Evolutionary conservation across 2,329 filamentous ascomycete species (phyloP).

Genomic region (Cryphonectria nitschkei): DNA sequence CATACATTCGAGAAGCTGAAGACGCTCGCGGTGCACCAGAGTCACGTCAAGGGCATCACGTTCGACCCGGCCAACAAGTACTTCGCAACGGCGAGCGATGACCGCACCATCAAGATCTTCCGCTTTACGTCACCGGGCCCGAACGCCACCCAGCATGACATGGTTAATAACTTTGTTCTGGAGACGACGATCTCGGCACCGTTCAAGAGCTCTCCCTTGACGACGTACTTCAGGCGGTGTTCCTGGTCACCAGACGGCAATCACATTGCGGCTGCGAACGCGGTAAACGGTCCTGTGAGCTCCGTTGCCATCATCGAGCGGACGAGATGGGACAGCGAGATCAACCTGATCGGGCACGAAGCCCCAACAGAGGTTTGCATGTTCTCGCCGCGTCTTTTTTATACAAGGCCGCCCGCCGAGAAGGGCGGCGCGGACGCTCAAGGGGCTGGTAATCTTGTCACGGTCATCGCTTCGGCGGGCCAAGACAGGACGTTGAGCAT

Average conservation of each 20-base stretch:
- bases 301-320: constrained; percentile 96
- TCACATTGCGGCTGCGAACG: constrained; percentile 95
- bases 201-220: constrained; percentile 89
- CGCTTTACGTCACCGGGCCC: constrained; percentile 89
- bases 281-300: constrained; percentile 95
- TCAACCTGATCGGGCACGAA: constrained; percentile 96
- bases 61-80: constrained; percentile 99
- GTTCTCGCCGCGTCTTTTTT: constrained; percentile 91
- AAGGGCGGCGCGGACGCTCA: constrained; percentile 54
- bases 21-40: constrained; percentile 88
- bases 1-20: constrained; percentile 98
- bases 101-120: constrained; percentile 95
- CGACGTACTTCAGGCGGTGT: constrained; percentile 93
- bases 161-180: constrained; percentile 93
- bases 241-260: constrained; percentile 98
- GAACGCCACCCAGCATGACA: constrained; percentile 92
- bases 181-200: constrained; percentile 89
- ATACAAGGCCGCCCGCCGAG: constrained; percentile 66
- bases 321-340: constrained; percentile 91
- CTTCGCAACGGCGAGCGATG: constrained; percentile 97
- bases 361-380: constrained; percentile 96
- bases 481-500: constrained; percentile 96
- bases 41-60: constrained; percentile 97
- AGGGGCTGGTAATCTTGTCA: constrained; percentile 64
- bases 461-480: constrained; percentile 93